A percentile compares a stretch with the other conserved stretches of the same genome.
These are phyloP conservation scores for Aspergillus flavus DNA, from an alignment of 2,329 filamentous ascomycete genomes.

Conservation along the genomic window DNA sequence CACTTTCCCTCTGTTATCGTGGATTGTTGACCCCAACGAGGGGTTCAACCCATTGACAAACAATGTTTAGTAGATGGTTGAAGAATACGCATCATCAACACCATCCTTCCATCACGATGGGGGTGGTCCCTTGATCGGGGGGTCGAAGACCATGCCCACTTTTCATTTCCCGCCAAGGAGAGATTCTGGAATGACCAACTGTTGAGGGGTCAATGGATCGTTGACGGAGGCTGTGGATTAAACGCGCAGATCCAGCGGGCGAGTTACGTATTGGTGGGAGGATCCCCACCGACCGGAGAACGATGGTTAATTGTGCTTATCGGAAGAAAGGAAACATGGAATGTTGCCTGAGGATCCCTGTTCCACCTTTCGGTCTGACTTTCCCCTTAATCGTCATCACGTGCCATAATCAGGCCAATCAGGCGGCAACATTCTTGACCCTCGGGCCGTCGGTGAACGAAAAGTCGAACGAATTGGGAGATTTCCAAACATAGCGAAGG, in stretches of 20 bases:
- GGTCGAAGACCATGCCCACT: not conserved
- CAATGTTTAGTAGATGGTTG: not conserved
- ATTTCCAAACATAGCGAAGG: not conserved
- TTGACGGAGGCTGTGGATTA: not conserved
- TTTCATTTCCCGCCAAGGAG: not conserved
- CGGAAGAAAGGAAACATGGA: not conserved
- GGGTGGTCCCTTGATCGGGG: not conserved
- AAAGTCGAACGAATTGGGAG: not conserved
- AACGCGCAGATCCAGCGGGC: not conserved
- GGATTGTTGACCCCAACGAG: slow-evolving; percentile 17
- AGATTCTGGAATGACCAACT: slow-evolving; percentile 5
- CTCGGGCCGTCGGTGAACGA: not conserved
- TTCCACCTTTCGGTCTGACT: not conserved
- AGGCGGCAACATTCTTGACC: not conserved
- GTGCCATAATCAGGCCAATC: not conserved
- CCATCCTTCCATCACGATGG: not conserved
- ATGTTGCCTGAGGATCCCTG: not conserved
- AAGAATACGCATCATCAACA: not conserved
- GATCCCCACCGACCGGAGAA: not conserved
- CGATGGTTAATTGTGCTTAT: too few relatives aligned
- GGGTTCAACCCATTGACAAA: slow-evolving; percentile 1
- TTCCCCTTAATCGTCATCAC: not conserved
- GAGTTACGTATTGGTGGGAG: not conserved
- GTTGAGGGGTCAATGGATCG: slow-evolving; percentile 5
- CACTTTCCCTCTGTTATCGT: not conserved